Evolutionary conservation across 495 filamentous ascomycete species (phyloP), one percentile per base, ranked within the genome.

Genomic region (Aspergillus homomorphus): DNA sequence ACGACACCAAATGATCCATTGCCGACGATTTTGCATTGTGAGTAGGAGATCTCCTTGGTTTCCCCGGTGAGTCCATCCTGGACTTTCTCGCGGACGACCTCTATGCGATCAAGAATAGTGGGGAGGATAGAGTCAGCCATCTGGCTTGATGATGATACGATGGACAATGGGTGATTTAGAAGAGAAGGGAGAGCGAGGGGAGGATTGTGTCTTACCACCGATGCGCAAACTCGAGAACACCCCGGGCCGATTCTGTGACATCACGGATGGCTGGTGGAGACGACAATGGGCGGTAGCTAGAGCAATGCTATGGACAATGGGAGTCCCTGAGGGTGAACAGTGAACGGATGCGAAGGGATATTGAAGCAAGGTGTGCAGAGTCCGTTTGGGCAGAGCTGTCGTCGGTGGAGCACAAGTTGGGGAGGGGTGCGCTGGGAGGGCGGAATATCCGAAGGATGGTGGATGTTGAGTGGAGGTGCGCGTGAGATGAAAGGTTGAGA

Each of bases 1-100:
- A 98, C 94, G 20, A 98, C 94, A 59, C 94, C 94, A 71, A 98
- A 98, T 15, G 94, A 98, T 54, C 94, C 94, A 75, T 98, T 98
- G 66, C 94, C 94, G n/a, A 98, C 94, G 62, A 98, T 98, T 79
- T 98, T 98, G 79, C 94, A 98, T 72, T 98, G 94, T 45, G 94
- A 98, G 68, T 98, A 98, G 70, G 94, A 90, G 77, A 98, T 88
- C 67, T 98, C 94, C 72, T 88, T 89, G 58, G 90, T 92, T 69
- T 98, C 95, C 51, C 94, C 94, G 1, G 94, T 98, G 64, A 95
- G 78, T 66, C 94, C 94, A 84, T 98, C 94, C 77, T 98, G 94
- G 61, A 98, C 94, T 79, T 96, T 98, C 77, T 98, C 94, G 66
- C 92, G 90, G 66, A 98, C 91, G 56, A 98, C 90, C 81, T 98